Percentiles rank a stretch among this genome's conserved stretches.
phyloP scores from a whole-genome alignment of 1,284 basidiomycete genomes.

The Porodaedalea pini region DNA sequence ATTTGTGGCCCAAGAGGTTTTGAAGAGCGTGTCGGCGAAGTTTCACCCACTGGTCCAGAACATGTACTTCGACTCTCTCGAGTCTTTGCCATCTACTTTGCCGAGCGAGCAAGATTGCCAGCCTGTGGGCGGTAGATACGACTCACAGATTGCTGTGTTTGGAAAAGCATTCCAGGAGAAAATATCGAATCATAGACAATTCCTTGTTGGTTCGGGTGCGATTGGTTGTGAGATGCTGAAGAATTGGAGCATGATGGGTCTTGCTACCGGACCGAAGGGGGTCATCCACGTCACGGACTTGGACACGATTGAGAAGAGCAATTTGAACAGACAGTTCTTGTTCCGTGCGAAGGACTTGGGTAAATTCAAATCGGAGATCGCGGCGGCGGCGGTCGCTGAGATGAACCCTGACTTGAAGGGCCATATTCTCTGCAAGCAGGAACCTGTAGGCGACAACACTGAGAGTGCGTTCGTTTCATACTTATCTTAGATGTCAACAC shows the following conservation, averaged over 20 bases:
- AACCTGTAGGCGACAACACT: conserved; percentile 90
- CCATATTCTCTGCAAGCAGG: conserved; percentile 88
- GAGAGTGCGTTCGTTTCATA: conserved; percentile 51
- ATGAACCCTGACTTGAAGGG: conserved; percentile 95
- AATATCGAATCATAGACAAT: conserved; percentile 88
- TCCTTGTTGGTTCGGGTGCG: conserved; percentile 96
- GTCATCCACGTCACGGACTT: conserved; percentile 94
- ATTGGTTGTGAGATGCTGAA: conserved; percentile 99
- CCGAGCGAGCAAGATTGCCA: conserved; percentile 87
- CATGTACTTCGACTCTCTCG: conserved; percentile 97
- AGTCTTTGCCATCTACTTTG: conserved; percentile 77
- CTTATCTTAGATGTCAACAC: conserved; percentile 5
- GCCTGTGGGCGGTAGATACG: conserved; percentile 84
- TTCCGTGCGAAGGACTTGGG: conserved; percentile 97
- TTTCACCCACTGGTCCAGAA: conserved; percentile 97
- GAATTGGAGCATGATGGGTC: conserved; percentile 99
- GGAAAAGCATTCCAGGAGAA: conserved; percentile 92
- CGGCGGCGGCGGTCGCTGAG: conserved; percentile 86
- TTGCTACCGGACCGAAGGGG: conserved; percentile 80
- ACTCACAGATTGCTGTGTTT: conserved; percentile 95
- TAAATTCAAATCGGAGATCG: conserved; percentile 97
- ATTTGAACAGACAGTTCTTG: conserved; percentile 97
- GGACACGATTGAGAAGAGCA: conserved; percentile 99
- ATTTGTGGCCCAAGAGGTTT: conserved; percentile 96
- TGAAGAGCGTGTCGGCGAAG: conserved; percentile 97